Percentiles rank a stretch among this genome's conserved stretches.
phyloP scores from a whole-genome alignment of 257 asterid species.

The Solanum dulcamara region DNA sequence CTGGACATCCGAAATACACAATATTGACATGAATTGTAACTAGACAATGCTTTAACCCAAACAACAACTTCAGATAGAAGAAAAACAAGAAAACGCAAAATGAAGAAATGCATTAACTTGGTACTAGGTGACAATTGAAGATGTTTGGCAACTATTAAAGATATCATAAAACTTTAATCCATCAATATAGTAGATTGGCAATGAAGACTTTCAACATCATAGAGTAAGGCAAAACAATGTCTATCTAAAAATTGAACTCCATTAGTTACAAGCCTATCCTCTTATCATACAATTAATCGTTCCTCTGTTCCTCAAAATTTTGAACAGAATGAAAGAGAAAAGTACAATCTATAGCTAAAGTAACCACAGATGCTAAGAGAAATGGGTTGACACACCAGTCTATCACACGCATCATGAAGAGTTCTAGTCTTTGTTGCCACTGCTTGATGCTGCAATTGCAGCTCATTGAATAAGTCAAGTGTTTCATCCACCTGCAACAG shows the following conservation, averaged over 20 bases:
- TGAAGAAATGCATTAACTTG: not conserved
- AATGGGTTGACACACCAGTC: constrained; percentile 55
- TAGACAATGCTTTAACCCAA: not conserved
- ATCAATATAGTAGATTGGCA: not conserved
- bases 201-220: not conserved
- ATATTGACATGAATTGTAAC: not conserved
- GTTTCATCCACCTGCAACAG: constrained; percentile 88
- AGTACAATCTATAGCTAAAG: not conserved
- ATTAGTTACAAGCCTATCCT: not conserved
- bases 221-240: not conserved
- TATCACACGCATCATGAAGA: constrained; percentile 96
- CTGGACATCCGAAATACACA: not conserved
- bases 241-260: not conserved
- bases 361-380: constrained; percentile 1
- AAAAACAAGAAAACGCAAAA: not conserved
- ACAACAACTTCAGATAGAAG: not conserved
- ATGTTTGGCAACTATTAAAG: not conserved
- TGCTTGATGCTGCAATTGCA: constrained; percentile 92
- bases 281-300: not conserved
- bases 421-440: constrained; percentile 96
- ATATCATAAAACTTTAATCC: not conserved
- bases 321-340: not conserved
- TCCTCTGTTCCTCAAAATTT: not conserved
- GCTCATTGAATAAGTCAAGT: constrained; percentile 80
- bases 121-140: not conserved